Percentiles rank a stretch among this genome's conserved stretches.
phyloP scores from a whole-genome alignment of 495 filamentous ascomycete species.

The Penicillium simplicissimum region DNA sequence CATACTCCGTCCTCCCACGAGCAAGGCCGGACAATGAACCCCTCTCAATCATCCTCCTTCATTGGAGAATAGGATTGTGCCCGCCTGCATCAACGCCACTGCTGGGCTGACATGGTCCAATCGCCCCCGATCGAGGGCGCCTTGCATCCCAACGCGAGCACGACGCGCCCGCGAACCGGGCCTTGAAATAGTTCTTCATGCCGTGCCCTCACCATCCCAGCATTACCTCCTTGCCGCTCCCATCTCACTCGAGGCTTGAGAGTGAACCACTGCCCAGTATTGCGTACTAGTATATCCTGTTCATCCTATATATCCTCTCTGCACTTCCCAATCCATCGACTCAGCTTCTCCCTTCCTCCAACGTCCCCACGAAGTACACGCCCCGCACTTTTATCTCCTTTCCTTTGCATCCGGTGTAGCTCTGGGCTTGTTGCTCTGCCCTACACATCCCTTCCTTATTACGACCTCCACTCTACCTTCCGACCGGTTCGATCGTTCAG shows the following conservation, averaged over 20 bases:
- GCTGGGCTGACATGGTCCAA: constrained; percentile 19
- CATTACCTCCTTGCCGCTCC: constrained; percentile 9
- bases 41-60: not conserved
- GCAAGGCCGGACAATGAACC: not conserved
- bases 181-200: constrained; percentile 22
- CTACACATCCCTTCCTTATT: constrained; percentile 1
- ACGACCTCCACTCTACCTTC: not conserved
- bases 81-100: constrained; percentile 24
- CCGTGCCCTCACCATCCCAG: constrained; percentile 9
- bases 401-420: not conserved
- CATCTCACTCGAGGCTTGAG: constrained; percentile 10
- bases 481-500: not conserved
- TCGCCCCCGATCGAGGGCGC: constrained; percentile 11
- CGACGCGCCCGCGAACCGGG: constrained; percentile 1
- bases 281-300: not conserved
- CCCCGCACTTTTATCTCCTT: not conserved
- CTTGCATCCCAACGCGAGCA: constrained; percentile 26
- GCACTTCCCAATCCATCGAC: not conserved
- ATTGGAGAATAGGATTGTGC: constrained; percentile 22
- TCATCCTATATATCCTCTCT: constrained; percentile 3
- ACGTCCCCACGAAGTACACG: not conserved
- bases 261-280: not conserved
- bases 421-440: not conserved
- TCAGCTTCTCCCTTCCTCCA: not conserved
- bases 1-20: not conserved